Evolutionary conservation across 2,329 filamentous ascomycete species (phyloP), one percentile per base, ranked within the genome.

Genomic region (Microcyclosporella mali): DNA sequence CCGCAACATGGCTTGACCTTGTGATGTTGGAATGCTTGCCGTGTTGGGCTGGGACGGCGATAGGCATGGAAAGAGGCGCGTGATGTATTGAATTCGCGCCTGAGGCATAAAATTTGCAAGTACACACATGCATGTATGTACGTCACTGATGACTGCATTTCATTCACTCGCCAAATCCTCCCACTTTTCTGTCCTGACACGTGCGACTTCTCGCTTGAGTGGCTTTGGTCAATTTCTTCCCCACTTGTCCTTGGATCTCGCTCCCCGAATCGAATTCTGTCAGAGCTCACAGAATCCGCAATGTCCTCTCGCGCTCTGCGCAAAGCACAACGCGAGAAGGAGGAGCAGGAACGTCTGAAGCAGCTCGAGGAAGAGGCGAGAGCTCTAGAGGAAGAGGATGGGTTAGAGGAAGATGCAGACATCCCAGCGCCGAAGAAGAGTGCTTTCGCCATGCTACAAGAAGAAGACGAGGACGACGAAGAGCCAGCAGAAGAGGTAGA

Each of bases 281-380:
- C 12, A 12, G 6, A 32, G 12, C 30, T 6, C 12, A 16, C 30
- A 12, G n/a, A 6, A n/a, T n/a, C 6, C 19, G 25, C 21, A 29
- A 84, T 84, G 80, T 83, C 80, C 33, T 78, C 79, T 14, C 74
- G 81, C 51, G 79, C 80, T n/a, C 64, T 84, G 41, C 73, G 80
- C 18, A 79, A 79, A 58, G 71, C 79, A 42, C 79, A 82, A 59
- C 73, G 73, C 50, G 76, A 81, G 67, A 73, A 73, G 45, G 78
- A 80, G 57, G 72, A 77, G 59, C 72, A 73, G 56, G 69, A 73
- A 51, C 69, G 71, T 50, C 65, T 72, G 19, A 60, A 66, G 36
- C 61, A 69, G 36, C 51, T 59, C n/a, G 52, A 61, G 21, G 47
- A 61, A 33, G 47, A 53, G 21, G 49, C 51, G n/a, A 28, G 37